Evolutionary conservation across 2,329 filamentous ascomycete genomes (phyloP), one percentile per base, ranked within the genome.

Genomic region (Leptographium radiaticola): DNA sequence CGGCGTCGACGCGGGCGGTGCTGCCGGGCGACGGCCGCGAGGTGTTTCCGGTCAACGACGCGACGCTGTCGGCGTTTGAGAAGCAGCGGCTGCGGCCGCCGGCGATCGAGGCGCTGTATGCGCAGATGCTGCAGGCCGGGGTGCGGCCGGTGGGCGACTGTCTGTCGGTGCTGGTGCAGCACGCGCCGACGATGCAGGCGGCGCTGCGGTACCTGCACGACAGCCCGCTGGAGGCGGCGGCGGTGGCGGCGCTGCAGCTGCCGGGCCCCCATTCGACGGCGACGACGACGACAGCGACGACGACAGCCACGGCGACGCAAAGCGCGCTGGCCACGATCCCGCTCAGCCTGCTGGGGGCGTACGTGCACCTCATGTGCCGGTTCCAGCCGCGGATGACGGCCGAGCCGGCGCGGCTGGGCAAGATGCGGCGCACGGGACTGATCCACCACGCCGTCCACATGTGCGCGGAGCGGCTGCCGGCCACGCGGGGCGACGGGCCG

Each of bases 21-120:
- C 62, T 79, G 2, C 80, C 84, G 7, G 85, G 85, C 13, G 84
- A 87, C 59, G 70, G 70, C 42, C 72, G 67, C 56, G 80, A 84
- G 62, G 69, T 75, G 10, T 67, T 75, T 13, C 71, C 77, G 1
- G 72, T 80, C 20, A 68, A 81, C 20, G 73, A 79, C 53, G 68
- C 70, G 65, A 86, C 74, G 65, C 75, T 74, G 61, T 85, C 73
- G 55, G 75, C 82, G n/a, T 79, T 82, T 53, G 84, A 86, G 55
- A 79, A 79, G 59, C 75, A 80, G 42, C 73, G 79, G n/a, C 68
- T 81, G 45, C 69, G 73, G 15, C 79, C 84, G 1, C 86, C 86
- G 2, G 74, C 71, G 1, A 67, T 81, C 12, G 66, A 73, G 6
- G 70, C 77, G 51, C 70, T 90, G 5, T 85, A 84, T 55, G 62